A percentile compares a stretch with the other conserved stretches of the same genome.
These are phyloP conservation scores for Polyplosphaeria fusca DNA, from an alignment of 495 filamentous ascomycete genomes.

Conservation along the genomic window DNA sequence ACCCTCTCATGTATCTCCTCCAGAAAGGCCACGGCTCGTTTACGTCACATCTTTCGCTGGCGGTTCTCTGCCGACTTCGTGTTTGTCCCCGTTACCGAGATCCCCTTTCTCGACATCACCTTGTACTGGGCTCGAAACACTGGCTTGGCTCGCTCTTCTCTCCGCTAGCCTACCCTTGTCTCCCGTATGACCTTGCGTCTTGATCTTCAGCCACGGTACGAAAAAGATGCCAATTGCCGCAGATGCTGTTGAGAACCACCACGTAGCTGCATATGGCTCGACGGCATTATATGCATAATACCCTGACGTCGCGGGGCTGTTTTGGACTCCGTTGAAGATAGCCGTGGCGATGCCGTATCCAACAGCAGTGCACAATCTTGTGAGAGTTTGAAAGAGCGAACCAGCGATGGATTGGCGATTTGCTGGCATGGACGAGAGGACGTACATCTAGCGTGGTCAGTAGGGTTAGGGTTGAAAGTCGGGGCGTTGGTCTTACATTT, in stretches of 20 bases:
- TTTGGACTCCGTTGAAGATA: constrained; percentile 37
- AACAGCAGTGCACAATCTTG: constrained; percentile 40
- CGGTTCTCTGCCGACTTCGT: no score
- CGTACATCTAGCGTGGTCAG: constrained; percentile 40
- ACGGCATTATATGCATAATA: constrained; percentile 34
- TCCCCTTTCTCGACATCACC: no score
- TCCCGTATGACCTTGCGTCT: constrained; percentile 37
- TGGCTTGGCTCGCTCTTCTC: background rate
- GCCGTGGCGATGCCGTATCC: constrained; percentile 42
- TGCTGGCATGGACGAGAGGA: constrained; percentile 41
- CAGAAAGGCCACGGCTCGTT: no score
- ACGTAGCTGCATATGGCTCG: constrained; percentile 40
- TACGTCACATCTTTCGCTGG: no score
- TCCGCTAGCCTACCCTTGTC: constrained; percentile 17
- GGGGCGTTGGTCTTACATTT: constrained; percentile 47
- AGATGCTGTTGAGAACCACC: constrained; percentile 33
- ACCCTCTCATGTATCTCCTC: no score
- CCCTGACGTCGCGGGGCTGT: constrained; percentile 29
- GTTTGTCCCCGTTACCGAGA: no score
- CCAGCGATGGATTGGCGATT: constrained; percentile 42
- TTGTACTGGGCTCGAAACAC: no score
- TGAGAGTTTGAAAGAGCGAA: constrained; percentile 42
- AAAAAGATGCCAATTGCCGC: constrained; percentile 26
- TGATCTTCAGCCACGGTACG: constrained; percentile 38
- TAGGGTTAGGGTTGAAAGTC: background rate